Conservation (phyloP, 306 rosid genomes). For the Quercus mongolica region DNA sequence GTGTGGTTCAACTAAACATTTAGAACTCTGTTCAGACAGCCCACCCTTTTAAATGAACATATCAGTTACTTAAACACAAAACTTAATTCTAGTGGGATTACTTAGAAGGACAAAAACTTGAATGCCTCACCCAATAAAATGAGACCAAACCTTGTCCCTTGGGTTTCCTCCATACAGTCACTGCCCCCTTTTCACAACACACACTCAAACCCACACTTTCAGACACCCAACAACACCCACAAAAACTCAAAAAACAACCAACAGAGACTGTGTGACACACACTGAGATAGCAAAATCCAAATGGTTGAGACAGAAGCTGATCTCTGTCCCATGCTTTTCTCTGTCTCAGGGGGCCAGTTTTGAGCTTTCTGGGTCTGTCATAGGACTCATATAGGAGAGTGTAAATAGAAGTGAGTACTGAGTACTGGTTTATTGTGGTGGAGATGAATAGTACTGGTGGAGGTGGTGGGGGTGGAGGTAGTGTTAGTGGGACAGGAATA, state of each 20-base stretch:
- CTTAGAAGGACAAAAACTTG: neutral
- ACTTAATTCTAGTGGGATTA: neutral
- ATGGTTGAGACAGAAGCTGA: conserved; percentile 27
- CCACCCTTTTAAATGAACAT: conserved; percentile 3
- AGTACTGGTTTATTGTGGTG: neutral
- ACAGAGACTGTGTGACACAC: conserved; percentile 3
- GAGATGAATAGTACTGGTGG: conserved; percentile 7
- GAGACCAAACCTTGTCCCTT: conserved; percentile 20
- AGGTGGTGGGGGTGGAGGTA: conserved; percentile 18
- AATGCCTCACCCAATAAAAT: conserved; percentile 12
- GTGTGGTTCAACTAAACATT: too few species aligned
- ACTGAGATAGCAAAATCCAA: conserved; percentile 18
- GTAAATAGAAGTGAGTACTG: too few species aligned
- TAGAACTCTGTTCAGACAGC: neutral
- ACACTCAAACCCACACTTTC: conserved; percentile 8
- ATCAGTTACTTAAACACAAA: neutral
- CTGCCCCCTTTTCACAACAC: conserved; percentile 37
- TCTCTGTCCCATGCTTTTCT: conserved; percentile 25
- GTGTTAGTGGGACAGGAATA: conserved; percentile 34
- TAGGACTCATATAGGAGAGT: neutral
- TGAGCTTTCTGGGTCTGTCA: conserved; percentile 21
- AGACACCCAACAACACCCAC: conserved; percentile 8
- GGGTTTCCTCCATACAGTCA: conserved; percentile 21
- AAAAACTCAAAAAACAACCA: conserved; percentile 2
- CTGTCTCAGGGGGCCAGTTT: conserved; percentile 24